Base-by-base conservation (phyloP, 2,329 filamentous ascomycete genomes). In the Biscogniauxia marginata region DNA sequence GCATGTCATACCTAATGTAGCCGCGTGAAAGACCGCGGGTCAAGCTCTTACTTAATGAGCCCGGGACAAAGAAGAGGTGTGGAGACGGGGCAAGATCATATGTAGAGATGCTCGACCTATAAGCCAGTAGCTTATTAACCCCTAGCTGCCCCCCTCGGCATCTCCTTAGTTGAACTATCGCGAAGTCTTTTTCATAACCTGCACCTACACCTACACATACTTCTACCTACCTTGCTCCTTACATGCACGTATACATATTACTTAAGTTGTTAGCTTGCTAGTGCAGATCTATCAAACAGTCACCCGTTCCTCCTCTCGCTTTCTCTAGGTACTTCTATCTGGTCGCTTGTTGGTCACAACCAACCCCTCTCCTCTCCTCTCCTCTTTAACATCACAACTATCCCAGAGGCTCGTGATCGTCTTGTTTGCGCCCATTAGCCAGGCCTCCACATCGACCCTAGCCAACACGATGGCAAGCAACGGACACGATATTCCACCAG, bases 401-500 rank as follows among this genome's bases (percentile, higher is more conserved):
- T 11, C 3, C 6, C 8, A 30, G 25, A 30, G 25, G 25, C 25
- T 30, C 25, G 25, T 30, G 25, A 30, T 11, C 25, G 13, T 30
- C 7, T 3, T 3, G 2, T 11, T 30, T 30, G 8, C 25, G 25
- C 25, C 13, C 13, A 3, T 30, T 30, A 2, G 3, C 30, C 9
- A 39, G 13, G 3, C 30, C n/a, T 39, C 9, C 30, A 3, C 9
- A 7, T 16, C 30, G 30, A 39, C 13, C 39, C 30, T 48, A 46
- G 13, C 45, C 43, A 18, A 52, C 58, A 63, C 49, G 53, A 71
- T 70, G 67, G 63, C 65, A n/a, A 45, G 54, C 24, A 62, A 65
- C 53, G 62, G 61, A 24, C 62, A 61, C 46, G 65, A 68, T 16
- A 57, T 66, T n/a, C 64, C 68, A n/a, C 63, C 66, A 44, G 57